Conservation (phyloP, 345 rosid genomes). For the Schrenkiella parvula region DNA sequence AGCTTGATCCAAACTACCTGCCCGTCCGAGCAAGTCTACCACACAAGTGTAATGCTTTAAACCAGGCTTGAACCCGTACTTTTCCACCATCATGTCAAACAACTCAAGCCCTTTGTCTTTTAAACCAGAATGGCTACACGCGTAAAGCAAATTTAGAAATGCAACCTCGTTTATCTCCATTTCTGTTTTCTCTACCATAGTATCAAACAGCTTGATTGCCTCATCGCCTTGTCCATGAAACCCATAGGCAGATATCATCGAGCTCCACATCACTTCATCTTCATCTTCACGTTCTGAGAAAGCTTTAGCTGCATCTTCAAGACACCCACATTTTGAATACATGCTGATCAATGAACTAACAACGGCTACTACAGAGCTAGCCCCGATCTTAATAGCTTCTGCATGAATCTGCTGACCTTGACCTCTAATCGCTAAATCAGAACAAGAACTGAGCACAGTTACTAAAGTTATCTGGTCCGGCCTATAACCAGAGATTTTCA, state of each 20-base stretch:
- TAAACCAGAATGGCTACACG: slow-evolving; percentile 78
- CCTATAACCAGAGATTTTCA: slow-evolving; percentile 54
- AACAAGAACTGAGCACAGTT: slow-evolving; percentile 66
- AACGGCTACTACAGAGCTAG: slow-evolving; percentile 43
- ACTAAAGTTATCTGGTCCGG: slow-evolving; percentile 65
- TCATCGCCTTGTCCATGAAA: slow-evolving; percentile 70
- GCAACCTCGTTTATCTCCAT: slow-evolving; percentile 53
- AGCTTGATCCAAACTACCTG: slow-evolving; percentile 61
- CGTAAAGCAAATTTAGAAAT: slow-evolving; percentile 66
- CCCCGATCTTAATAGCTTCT: slow-evolving; percentile 57
- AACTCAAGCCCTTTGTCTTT: slow-evolving; percentile 60
- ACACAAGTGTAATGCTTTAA: slow-evolving; percentile 63
- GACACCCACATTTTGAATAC: slow-evolving; percentile 77
- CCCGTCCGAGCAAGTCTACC: slow-evolving; percentile 70
- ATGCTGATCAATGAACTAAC: slow-evolving; percentile 60
- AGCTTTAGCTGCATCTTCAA: slow-evolving; percentile 57
- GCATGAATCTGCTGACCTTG: slow-evolving; percentile 83
- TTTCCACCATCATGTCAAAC: slow-evolving; percentile 49
- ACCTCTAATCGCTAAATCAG: slow-evolving; percentile 63
- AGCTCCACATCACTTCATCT: slow-evolving; percentile 79
- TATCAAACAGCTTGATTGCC: slow-evolving; percentile 55
- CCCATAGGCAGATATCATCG: slow-evolving; percentile 75
- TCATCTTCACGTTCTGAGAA: slow-evolving; percentile 48
- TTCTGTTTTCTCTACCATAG: slow-evolving; percentile 38
- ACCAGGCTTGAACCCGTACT: slow-evolving; percentile 46